Conservation (phyloP, 352 stramenopile species). For the Globisporangium solare region DNA sequence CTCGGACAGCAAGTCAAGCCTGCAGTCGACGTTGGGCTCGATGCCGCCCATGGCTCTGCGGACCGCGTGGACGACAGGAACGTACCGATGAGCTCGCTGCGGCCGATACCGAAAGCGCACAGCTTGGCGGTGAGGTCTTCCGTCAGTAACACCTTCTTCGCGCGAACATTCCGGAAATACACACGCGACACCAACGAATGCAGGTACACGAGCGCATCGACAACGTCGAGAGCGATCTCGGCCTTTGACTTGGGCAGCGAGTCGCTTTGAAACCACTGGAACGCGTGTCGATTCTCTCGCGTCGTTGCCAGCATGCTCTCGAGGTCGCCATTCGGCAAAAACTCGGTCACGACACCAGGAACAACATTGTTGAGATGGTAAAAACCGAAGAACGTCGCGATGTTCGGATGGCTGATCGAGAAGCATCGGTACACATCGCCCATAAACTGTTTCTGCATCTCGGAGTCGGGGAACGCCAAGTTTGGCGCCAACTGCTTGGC, state of each 20-base stretch:
- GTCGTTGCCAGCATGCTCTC: slow-evolving; percentile 25
- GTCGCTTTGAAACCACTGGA: slow-evolving; percentile 29
- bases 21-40: slow-evolving; percentile 8
- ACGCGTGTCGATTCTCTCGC: slow-evolving; percentile 21
- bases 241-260: slow-evolving; percentile 47
- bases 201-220: slow-evolving; percentile 65
- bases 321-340: slow-evolving; percentile 38
- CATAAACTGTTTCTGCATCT: slow-evolving; percentile 20
- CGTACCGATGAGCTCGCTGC: background rate
- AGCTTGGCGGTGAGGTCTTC: slow-evolving; percentile 47
- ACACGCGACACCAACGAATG: slow-evolving; percentile 45
- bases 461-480: slow-evolving; percentile 10
- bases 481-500: slow-evolving; percentile 19
- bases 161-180: slow-evolving; percentile 36
- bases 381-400: slow-evolving; percentile 36
- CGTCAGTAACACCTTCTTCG: slow-evolving; percentile 36
- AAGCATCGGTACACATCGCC: slow-evolving; percentile 25
- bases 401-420: slow-evolving; percentile 24
- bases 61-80: slow-evolving; percentile 16
- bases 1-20: background rate
- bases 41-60: slow-evolving; percentile 12
- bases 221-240: slow-evolving; percentile 63
- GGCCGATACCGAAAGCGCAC: slow-evolving; percentile 32
- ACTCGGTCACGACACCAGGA: slow-evolving; percentile 38
- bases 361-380: slow-evolving; percentile 16